Conservation (phyloP, 2,329 filamentous ascomycete species). For the Shiraia sp. region DNA sequence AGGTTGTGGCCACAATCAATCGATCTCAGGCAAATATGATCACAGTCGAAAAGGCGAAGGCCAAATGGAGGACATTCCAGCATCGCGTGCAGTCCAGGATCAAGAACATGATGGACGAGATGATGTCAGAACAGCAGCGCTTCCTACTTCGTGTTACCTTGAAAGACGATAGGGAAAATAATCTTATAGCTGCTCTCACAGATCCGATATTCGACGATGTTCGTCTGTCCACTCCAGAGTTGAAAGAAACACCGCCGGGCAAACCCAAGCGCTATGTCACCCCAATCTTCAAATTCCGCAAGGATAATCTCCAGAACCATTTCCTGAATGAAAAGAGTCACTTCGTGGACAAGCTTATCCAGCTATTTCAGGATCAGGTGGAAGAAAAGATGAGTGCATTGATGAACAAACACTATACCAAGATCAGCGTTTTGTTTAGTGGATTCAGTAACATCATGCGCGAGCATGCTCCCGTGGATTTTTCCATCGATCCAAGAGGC, state of each 20-base stretch:
- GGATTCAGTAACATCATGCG: slow-evolving; percentile 4
- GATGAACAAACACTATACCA: slow-evolving; percentile 7
- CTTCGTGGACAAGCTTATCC: slow-evolving; percentile 13
- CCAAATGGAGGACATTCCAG: slow-evolving; percentile 7
- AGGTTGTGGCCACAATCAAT: slow-evolving; percentile 6
- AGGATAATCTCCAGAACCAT: slow-evolving; percentile 2
- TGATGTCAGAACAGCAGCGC: slow-evolving; percentile 1
- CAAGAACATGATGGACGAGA: slow-evolving; percentile 7
- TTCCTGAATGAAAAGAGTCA: slow-evolving; percentile 10
- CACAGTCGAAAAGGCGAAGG: slow-evolving; percentile 20
- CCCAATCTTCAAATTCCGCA: slow-evolving; percentile 18
- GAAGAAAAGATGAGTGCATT: slow-evolving; percentile 56
- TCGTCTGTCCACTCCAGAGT: background rate
- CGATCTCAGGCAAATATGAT: slow-evolving; percentile 15
- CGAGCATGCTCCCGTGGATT: slow-evolving; percentile 6
- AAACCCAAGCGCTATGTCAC: slow-evolving; percentile 12
- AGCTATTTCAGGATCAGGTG: slow-evolving; percentile 10
- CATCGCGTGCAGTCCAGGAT: slow-evolving; percentile 8
- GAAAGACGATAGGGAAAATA: slow-evolving; percentile 13
- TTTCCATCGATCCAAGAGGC: slow-evolving; percentile 4
- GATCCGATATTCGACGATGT: slow-evolving; percentile 16
- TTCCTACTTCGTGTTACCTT: slow-evolving; percentile 9
- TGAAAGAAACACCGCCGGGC: slow-evolving; percentile 1
- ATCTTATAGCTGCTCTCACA: slow-evolving; percentile 16
- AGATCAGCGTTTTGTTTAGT: slow-evolving; percentile 2